Percentiles rank a stretch among this genome's conserved stretches.
phyloP scores from a whole-genome alignment of 1,139 yeast species.

The Kodamaea sp. region DNA sequence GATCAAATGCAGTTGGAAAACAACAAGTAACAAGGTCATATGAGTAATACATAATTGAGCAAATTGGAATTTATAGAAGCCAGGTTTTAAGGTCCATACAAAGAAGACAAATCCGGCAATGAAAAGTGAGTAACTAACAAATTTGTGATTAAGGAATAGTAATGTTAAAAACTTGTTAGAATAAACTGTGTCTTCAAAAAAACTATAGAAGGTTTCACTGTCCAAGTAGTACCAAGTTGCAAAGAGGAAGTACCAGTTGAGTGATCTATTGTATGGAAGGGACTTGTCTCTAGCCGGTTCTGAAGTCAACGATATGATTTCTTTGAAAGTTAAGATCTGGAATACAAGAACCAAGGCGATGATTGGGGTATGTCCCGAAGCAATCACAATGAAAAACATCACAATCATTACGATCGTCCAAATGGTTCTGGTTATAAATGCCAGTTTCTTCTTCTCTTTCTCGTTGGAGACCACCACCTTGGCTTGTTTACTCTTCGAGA shows the following conservation, averaged over 20 bases:
- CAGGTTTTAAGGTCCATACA: constrained; percentile 85
- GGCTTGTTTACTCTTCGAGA: neutral
- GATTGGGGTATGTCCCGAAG: constrained; percentile 86
- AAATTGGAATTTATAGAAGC: constrained; percentile 86
- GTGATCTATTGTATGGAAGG: constrained; percentile 75
- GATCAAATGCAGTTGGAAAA: constrained; percentile 90
- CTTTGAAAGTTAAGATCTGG: constrained; percentile 84
- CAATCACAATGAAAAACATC: constrained; percentile 64
- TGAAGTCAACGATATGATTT: constrained; percentile 81
- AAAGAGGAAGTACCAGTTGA: constrained; percentile 84
- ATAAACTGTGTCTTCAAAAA: constrained; percentile 43
- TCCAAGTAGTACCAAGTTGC: constrained; percentile 86
- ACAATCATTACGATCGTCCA: constrained; percentile 93
- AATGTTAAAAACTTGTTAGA: constrained; percentile 40
- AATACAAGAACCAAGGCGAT: constrained; percentile 66
- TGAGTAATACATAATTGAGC: constrained; percentile 92
- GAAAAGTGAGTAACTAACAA: constrained; percentile 79
- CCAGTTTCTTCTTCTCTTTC: constrained; percentile 68
- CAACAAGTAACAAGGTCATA: constrained; percentile 86
- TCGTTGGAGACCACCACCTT: constrained; percentile 28
- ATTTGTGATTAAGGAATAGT: constrained; percentile 68
- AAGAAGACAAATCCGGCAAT: constrained; percentile 87
- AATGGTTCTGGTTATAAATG: constrained; percentile 82
- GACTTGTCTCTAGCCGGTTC: constrained; percentile 83
- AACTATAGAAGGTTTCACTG: constrained; percentile 76